These are phyloP conservation scores for Pseudogymnoascus sp. DNA, from an alignment of 2,329 filamentous ascomycete genomes.

Conservation along the genomic window DNA sequence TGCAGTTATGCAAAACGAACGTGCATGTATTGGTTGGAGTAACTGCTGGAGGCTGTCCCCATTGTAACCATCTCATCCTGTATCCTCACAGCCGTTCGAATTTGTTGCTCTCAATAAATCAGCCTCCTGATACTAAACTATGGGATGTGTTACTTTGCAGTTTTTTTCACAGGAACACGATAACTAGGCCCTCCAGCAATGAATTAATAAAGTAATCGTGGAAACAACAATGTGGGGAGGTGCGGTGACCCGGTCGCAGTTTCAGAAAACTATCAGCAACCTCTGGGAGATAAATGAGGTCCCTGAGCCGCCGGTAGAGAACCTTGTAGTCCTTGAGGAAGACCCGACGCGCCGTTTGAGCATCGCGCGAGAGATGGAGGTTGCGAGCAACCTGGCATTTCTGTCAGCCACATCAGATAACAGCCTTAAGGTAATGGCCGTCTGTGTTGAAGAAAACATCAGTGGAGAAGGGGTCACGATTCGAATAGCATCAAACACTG, in stretches of 20 bases:
- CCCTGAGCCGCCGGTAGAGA: slow-evolving; percentile 13
- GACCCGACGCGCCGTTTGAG: slow-evolving; percentile 11
- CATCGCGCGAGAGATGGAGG: slow-evolving; percentile 17
- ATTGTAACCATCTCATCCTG: too few species aligned
- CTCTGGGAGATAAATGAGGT: slow-evolving; percentile 11
- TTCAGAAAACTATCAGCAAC: slow-evolving; percentile 11
- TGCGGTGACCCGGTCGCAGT: slow-evolving; percentile 13
- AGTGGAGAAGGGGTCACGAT: slow-evolving; percentile 16
- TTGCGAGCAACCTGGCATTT: slow-evolving; percentile 20
- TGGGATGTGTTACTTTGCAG: too few species aligned
- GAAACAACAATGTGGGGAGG: slow-evolving; percentile 16
- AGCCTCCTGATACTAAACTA: too few species aligned
- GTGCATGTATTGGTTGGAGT: too few species aligned
- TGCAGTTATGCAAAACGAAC: too few species aligned
- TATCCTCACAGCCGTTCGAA: too few species aligned
- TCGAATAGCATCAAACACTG: slow-evolving; percentile 20
- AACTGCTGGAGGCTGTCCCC: too few species aligned
- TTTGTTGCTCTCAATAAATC: too few species aligned
- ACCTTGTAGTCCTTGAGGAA: background rate
- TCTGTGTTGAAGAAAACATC: slow-evolving; percentile 20
- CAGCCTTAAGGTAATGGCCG: slow-evolving; percentile 18
- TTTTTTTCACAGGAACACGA: too few species aligned
- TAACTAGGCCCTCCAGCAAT: too few species aligned
- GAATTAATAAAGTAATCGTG: too few species aligned
- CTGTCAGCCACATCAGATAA: slow-evolving; percentile 19